Percentiles rank a stretch among this genome's conserved stretches.
Conservation (phyloP, 2,329 filamentous ascomycete species). For the Karstenula rhodostoma region DNA sequence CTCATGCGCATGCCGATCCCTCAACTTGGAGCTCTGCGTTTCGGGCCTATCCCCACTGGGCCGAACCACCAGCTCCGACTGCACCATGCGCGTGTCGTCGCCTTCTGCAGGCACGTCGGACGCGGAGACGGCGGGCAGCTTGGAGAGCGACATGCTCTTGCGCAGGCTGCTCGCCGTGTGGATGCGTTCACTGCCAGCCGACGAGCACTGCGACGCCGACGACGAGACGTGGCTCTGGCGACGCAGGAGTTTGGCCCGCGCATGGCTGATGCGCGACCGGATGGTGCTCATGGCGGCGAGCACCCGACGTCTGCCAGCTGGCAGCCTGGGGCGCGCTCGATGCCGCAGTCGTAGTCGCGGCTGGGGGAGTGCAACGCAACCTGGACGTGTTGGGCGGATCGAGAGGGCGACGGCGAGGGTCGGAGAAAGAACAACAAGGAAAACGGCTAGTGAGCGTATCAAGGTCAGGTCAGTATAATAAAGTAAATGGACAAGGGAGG, state of each 20-base stretch:
- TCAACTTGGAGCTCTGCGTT: conserved; percentile 24
- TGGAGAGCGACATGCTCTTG: conserved; percentile 42
- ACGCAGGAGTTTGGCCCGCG: conserved; percentile 41
- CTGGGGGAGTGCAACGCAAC: not conserved
- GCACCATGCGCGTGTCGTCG: conserved; percentile 28
- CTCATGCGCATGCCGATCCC: conserved; percentile 29
- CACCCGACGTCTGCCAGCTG: conserved; percentile 30
- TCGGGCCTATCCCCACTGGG: conserved; percentile 21
- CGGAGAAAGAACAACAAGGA: not conserved
- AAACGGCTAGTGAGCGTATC: not conserved
- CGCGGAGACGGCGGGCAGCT: conserved; percentile 36
- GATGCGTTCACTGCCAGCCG: conserved; percentile 35
- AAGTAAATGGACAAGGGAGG: not conserved
- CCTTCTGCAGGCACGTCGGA: conserved; percentile 17
- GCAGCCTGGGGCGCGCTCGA: conserved; percentile 23
- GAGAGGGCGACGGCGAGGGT: not conserved
- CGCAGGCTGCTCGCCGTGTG: conserved; percentile 30
- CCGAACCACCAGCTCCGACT: conserved; percentile 35
- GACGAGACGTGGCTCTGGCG: conserved; percentile 36
- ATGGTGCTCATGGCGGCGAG: conserved; percentile 44
- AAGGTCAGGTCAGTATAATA: not conserved
- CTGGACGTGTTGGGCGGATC: not conserved
- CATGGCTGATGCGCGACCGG: conserved; percentile 44
- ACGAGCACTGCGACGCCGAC: conserved; percentile 25
- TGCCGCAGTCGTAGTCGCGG: conserved; percentile 1